Base-by-base conservation (phyloP, 78 protist genomes). In the Guillardia theta region DNA sequence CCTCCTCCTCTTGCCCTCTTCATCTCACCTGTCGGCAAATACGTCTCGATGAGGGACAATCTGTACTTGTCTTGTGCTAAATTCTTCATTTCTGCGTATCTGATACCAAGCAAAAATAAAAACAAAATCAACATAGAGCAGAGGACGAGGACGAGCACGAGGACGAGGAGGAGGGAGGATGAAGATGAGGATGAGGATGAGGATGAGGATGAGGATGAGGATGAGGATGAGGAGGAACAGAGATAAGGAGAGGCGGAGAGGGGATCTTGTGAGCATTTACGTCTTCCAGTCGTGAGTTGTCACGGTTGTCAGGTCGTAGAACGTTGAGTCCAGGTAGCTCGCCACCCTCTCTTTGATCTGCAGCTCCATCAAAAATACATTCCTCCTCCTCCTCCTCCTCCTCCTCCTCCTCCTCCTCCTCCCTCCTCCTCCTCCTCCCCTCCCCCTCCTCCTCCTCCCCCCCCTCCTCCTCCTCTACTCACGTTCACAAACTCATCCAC, bases 231-330 rank as follows among this genome's bases (percentile, higher is more conserved):
- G n/a, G n/a, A n/a, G n/a, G n/a, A n/a, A n/a, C n/a, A n/a, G n/a
- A n/a, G n/a, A n/a, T n/a, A n/a, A n/a, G n/a, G n/a, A n/a, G n/a
- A n/a, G n/a, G n/a, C n/a, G n/a, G n/a, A n/a, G n/a, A n/a, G n/a
- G n/a, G n/a, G n/a, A n/a, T n/a, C n/a, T n/a, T n/a, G n/a, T n/a
- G n/a, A n/a, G n/a, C n/a, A n/a, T n/a, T n/a, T n/a, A n/a, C n/a
- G 97, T 96, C 53, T 94, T 64, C 99, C 99, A 98, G 93, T 98
- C 98, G 46, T 95, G 94, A n/a, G 97, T 96, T 1, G 96, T 64
- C 12, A 98, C 96, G 0, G 99, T 96, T 46, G 97, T 98, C n/a
- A 98, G 94, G 95, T 98, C 97, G 96, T 98, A 98, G 96, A 98
- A 98, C 21, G 97, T 97, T 12, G 53, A 4, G 88, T 97, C 98